Conservation (phyloP, 2,329 filamentous ascomycete genomes). For the Ramichloridium luteum region DNA sequence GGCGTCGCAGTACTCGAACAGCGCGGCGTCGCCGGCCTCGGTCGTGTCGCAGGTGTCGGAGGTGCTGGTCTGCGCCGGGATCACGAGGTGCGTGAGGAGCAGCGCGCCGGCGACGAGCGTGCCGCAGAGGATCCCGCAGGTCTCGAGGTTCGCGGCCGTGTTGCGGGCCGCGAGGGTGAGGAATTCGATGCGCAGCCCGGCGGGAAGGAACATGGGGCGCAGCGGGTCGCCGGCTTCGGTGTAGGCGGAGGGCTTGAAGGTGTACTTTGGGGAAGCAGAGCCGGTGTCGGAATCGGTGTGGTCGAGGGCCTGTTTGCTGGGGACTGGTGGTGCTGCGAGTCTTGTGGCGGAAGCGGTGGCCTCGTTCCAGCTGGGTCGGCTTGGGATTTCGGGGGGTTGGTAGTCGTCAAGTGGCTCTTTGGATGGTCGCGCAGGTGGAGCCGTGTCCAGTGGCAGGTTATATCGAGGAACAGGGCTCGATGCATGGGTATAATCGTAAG, state of each 20-base stretch:
- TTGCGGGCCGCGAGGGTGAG: constrained; percentile 62
- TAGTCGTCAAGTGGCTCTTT: constrained; percentile 18
- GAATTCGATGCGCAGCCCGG: constrained; percentile 60
- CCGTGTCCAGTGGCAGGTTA: too few species aligned
- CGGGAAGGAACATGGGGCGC: constrained; percentile 76
- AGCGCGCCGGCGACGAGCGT: constrained; percentile 85
- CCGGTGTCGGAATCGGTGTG: constrained; percentile 29
- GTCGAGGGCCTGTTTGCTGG: constrained; percentile 14
- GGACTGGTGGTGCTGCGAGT: constrained; percentile 11
- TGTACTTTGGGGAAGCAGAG: constrained; percentile 46
- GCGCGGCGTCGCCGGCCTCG: constrained; percentile 55
- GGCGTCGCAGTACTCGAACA: constrained; percentile 80
- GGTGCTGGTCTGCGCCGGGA: constrained; percentile 82
- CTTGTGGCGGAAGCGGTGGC: too few species aligned
- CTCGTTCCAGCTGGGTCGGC: too few species aligned
- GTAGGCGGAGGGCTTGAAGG: constrained; percentile 73
- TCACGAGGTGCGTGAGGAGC: constrained; percentile 77
- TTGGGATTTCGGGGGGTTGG: constrained; percentile 6
- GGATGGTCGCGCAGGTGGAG: constrained; percentile 18
- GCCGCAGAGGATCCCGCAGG: constrained; percentile 87
- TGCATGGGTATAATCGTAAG: too few species aligned
- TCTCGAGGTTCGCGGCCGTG: constrained; percentile 73
- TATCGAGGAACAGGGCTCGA: too few species aligned
- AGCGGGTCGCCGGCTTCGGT: constrained; percentile 82
- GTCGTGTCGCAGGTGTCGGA: constrained; percentile 90